A percentile compares a stretch with the other conserved stretches of the same genome.
phyloP scores from a whole-genome alignment of 2,329 filamentous ascomycete genomes.

The Pseudogymnoascus sp. region DNA sequence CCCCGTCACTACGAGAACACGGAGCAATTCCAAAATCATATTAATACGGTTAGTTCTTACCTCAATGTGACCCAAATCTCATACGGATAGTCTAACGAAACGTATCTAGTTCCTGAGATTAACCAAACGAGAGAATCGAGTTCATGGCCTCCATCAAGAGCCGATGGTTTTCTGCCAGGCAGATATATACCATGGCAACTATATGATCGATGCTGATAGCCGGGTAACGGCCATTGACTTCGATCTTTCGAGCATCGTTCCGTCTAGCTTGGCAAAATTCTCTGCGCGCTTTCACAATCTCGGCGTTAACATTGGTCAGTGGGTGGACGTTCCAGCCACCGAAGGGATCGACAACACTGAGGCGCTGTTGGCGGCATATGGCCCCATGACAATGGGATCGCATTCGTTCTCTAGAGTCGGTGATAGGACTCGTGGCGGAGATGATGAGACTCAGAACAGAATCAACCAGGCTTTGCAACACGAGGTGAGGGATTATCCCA shows the following conservation, averaged over 20 bases:
- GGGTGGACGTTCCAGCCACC: slow-evolving; percentile 10
- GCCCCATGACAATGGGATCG: background rate
- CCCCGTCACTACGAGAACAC: slow-evolving; percentile 13
- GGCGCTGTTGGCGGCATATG: slow-evolving; percentile 18
- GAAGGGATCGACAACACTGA: slow-evolving; percentile 20
- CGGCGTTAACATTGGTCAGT: slow-evolving; percentile 9
- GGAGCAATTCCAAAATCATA: slow-evolving; percentile 16
- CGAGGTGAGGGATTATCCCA: background rate
- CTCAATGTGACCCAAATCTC: background rate
- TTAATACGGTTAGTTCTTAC: slow-evolving; percentile 15
- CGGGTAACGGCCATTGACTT: slow-evolving; percentile 16
- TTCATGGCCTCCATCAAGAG: slow-evolving; percentile 13
- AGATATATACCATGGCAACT: slow-evolving; percentile 16
- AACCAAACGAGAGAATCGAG: slow-evolving; percentile 8
- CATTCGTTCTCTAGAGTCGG: background rate
- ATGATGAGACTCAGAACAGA: background rate
- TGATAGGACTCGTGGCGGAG: background rate
- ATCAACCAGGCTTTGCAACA: background rate
- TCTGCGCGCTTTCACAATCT: background rate
- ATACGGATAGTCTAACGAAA: background rate
- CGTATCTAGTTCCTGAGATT: slow-evolving; percentile 9
- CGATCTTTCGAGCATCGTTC: slow-evolving; percentile 15
- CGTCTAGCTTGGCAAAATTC: slow-evolving; percentile 16
- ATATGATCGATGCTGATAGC: slow-evolving; percentile 15
- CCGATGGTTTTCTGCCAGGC: slow-evolving; percentile 19